Evolutionary conservation across 1,284 basidiomycete genomes (phyloP).

Genomic region (Melampsora americana): DNA sequence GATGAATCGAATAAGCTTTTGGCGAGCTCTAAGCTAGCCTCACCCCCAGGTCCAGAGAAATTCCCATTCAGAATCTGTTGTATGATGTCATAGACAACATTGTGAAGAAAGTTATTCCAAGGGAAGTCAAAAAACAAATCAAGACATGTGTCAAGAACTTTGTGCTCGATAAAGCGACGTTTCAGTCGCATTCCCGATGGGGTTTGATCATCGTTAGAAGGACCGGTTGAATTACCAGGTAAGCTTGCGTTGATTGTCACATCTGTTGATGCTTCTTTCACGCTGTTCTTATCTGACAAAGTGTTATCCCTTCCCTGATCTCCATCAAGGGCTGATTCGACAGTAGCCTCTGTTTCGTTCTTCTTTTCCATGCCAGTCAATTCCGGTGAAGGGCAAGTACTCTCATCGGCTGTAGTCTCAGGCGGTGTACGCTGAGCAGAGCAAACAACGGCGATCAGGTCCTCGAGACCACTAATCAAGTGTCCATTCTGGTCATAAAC

Average conservation of each 20-base stretch:
- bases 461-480: slow-evolving; percentile 72
- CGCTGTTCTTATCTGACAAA: slow-evolving; percentile 21
- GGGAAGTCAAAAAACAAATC: slow-evolving; percentile 93
- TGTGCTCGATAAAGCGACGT: slow-evolving; percentile 67
- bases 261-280: slow-evolving; percentile 44
- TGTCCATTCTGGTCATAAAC: slow-evolving; percentile 76
- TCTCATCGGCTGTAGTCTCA: not conserved
- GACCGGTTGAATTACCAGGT: not conserved
- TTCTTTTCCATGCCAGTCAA: not conserved
- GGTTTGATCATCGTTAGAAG: too few species aligned
- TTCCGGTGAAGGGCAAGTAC: not conserved
- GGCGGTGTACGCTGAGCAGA: not conserved
- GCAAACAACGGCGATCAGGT: slow-evolving; percentile 76
- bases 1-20: slow-evolving; percentile 77
- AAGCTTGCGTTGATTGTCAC: slow-evolving; percentile 2
- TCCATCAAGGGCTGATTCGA: not conserved
- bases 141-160: slow-evolving; percentile 67
- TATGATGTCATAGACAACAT: slow-evolving; percentile 91
- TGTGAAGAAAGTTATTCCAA: slow-evolving; percentile 98
- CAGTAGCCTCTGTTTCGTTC: slow-evolving; percentile 5
- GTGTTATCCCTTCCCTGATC: not conserved
- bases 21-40: slow-evolving; percentile 74
- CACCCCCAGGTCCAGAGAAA: slow-evolving; percentile 62
- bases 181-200: slow-evolving; percentile 71
- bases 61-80: slow-evolving; percentile 73